Percentiles rank a stretch among this genome's conserved stretches.
Evolutionary conservation across 805 yeast genomes (phyloP).

Genomic region (Cyberlindnera maritima): DNA sequence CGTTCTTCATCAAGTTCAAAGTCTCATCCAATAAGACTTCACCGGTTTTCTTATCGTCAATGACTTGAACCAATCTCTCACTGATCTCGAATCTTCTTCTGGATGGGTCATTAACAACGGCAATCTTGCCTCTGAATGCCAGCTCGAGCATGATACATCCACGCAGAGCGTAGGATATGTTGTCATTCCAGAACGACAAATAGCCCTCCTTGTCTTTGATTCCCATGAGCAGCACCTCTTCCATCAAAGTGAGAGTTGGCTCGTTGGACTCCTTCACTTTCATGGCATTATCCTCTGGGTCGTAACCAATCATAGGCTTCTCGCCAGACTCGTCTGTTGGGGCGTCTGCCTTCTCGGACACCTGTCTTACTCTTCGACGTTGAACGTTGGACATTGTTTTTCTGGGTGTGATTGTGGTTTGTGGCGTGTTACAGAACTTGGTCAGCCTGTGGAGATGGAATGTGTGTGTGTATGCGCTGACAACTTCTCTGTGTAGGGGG

Average conservation of each 20-base stretch:
- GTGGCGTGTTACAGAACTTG: neutral
- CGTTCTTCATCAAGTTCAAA: constrained; percentile 80
- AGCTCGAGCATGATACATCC: constrained; percentile 92
- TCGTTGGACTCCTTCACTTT: constrained; percentile 33
- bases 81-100: constrained; percentile 84
- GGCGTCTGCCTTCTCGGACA: constrained; percentile 17
- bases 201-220: constrained; percentile 95
- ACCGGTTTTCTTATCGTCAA: constrained; percentile 85
- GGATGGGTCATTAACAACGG: constrained; percentile 88
- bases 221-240: constrained; percentile 91
- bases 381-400: constrained; percentile 56
- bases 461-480: neutral
- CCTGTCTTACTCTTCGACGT: constrained; percentile 66
- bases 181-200: constrained; percentile 96
- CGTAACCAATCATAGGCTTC: constrained; percentile 65
- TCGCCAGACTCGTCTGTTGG: constrained; percentile 8
- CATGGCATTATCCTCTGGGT: constrained; percentile 55
- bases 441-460: too few relatives aligned
- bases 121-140: constrained; percentile 85
- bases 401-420: too few relatives aligned
- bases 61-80: constrained; percentile 84
- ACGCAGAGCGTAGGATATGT: constrained; percentile 91
- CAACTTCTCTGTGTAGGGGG: neutral
- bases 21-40: constrained; percentile 95
- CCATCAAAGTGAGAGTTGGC: constrained; percentile 90